Conservation (phyloP, 768 basidiomycete species). For the Boletus edulis region DNA sequence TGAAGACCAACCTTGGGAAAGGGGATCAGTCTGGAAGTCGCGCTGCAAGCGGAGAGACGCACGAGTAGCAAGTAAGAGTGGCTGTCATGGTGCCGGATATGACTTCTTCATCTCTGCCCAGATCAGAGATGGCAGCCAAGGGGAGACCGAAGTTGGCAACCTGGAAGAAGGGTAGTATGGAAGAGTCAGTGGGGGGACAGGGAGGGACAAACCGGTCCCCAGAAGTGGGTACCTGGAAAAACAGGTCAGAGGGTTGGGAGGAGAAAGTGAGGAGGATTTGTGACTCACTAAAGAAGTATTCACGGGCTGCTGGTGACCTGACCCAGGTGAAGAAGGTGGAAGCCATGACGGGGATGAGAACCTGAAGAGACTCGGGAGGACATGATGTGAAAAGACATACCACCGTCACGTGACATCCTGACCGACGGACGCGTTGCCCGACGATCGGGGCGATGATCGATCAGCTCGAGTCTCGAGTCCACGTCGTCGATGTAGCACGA, state of each 20-base stretch:
- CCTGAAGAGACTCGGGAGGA: background rate
- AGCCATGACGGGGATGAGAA: slow-evolving; percentile 49
- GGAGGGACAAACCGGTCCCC: slow-evolving; percentile 80
- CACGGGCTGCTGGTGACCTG: slow-evolving; percentile 84
- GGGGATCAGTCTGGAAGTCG: slow-evolving; percentile 9
- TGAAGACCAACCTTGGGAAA: slow-evolving; percentile 68
- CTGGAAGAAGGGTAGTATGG: slow-evolving; percentile 38
- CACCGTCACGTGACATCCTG: slow-evolving; percentile 10
- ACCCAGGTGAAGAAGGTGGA: slow-evolving; percentile 87
- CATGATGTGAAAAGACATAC: background rate
- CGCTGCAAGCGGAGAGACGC: slow-evolving; percentile 36
- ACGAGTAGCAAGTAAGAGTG: slow-evolving; percentile 91
- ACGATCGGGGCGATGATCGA: background rate
- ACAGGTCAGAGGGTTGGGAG: slow-evolving; percentile 11
- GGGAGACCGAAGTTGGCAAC: slow-evolving; percentile 99
- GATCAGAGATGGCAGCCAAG: slow-evolving; percentile 86
- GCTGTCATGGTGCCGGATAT: slow-evolving; percentile 98
- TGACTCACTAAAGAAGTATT: slow-evolving; percentile 92
- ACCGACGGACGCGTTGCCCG: background rate
- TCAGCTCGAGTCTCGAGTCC: no score
- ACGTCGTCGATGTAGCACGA: background rate
- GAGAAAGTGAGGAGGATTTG: background rate
- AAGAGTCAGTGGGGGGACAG: background rate
- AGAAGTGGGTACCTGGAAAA: slow-evolving; percentile 87
- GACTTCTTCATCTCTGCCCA: slow-evolving; percentile 91